Percentiles rank a stretch among this genome's conserved stretches.
Conservation (phyloP, 2,329 filamentous ascomycete species). For the Setomelanomma holmii region DNA sequence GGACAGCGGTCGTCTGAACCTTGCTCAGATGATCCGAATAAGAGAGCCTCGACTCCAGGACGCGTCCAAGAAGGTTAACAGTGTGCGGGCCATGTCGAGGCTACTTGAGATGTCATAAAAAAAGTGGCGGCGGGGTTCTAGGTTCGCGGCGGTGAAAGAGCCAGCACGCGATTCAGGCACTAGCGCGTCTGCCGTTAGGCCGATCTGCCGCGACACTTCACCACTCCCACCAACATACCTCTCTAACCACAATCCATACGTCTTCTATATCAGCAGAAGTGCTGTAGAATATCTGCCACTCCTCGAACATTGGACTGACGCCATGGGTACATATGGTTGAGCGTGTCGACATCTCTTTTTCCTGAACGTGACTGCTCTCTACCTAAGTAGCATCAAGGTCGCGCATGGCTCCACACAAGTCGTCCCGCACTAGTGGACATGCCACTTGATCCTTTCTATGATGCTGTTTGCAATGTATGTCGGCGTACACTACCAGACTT, state of each 20-base stretch:
- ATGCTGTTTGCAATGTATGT: not conserved
- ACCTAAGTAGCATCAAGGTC: too few species aligned
- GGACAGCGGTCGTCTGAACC: not conserved
- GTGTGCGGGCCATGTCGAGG: not conserved
- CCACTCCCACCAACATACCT: not conserved
- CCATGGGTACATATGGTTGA: too few species aligned
- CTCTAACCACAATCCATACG: not conserved
- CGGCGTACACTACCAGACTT: not conserved
- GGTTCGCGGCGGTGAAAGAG: not conserved
- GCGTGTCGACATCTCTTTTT: too few species aligned
- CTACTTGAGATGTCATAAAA: not conserved
- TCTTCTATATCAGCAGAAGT: too few species aligned
- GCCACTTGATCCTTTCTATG: not conserved
- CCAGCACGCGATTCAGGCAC: not conserved
- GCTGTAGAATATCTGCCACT: too few species aligned
- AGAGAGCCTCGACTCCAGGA: not conserved
- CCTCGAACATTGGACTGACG: too few species aligned
- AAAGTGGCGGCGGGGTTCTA: slow-evolving; percentile 1
- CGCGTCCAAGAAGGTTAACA: not conserved
- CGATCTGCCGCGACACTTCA: not conserved
- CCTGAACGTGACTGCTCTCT: too few species aligned
- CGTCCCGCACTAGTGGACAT: too few species aligned
- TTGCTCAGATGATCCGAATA: not conserved
- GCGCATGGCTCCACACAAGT: too few species aligned
- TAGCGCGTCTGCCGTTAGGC: not conserved